Evolutionary conservation across 176 grass and related monocot genomes (phyloP).

Genomic region (Carex scoparia): DNA sequence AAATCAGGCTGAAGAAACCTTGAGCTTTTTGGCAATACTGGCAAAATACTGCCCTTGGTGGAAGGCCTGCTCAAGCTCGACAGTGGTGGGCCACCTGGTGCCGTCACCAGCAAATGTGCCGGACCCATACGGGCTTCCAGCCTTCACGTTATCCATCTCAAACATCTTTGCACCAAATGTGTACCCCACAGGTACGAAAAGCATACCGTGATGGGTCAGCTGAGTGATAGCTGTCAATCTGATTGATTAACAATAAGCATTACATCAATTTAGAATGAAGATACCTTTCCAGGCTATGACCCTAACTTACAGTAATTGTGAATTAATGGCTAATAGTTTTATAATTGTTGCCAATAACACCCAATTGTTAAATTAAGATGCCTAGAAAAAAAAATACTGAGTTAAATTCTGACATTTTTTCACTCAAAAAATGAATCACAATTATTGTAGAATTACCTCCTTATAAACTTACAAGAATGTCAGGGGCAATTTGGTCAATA

Average conservation of each 20-base stretch:
- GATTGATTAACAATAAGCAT: slow-evolving; percentile 22
- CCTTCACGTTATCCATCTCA: slow-evolving; percentile 82
- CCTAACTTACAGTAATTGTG: neutral
- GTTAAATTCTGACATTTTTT: neutral
- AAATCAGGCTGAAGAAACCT: slow-evolving; percentile 30
- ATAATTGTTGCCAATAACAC: neutral
- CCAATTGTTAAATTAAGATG: neutral
- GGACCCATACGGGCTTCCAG: slow-evolving; percentile 76
- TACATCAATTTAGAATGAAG: slow-evolving; percentile 11
- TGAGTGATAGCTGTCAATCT: slow-evolving; percentile 81
- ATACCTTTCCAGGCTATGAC: too few relatives aligned
- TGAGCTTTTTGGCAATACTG: slow-evolving; percentile 72
- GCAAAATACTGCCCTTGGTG: slow-evolving; percentile 91
- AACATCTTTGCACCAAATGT: slow-evolving; percentile 88
- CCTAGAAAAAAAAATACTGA: neutral
- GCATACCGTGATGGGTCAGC: slow-evolving; percentile 77
- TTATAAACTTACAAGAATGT: neutral
- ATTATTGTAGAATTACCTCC: neutral
- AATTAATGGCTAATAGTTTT: neutral
- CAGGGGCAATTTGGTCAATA: neutral
- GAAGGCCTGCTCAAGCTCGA: slow-evolving; percentile 91
- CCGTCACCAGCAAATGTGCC: slow-evolving; percentile 78
- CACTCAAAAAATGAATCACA: neutral
- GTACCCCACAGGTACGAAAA: slow-evolving; percentile 74
- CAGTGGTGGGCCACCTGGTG: slow-evolving; percentile 52